These are phyloP conservation scores for Pythium aristosporum DNA, from an alignment of 352 stramenopile species.

Conservation along the genomic window DNA sequence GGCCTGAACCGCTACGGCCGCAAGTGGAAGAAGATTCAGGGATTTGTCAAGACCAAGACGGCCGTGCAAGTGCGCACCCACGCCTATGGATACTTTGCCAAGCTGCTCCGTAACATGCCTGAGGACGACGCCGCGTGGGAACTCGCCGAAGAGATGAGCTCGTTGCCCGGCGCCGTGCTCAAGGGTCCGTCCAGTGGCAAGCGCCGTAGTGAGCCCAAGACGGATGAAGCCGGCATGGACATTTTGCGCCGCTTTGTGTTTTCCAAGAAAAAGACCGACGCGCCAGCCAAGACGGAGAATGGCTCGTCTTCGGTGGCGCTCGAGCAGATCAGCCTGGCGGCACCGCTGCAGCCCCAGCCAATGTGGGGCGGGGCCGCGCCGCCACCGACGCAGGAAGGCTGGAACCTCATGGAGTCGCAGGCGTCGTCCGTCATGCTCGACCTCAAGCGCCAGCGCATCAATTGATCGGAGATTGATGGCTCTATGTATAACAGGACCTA, in stretches of 20 bases:
- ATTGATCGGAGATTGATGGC: conserved; percentile 28
- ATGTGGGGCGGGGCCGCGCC: conserved; percentile 11
- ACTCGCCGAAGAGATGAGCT: conserved; percentile 78
- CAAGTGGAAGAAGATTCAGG: conserved; percentile 90
- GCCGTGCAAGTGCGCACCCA: conserved; percentile 83
- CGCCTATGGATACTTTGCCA: conserved; percentile 88
- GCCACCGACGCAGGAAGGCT: conserved; percentile 15
- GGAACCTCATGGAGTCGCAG: conserved; percentile 35
- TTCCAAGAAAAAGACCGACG: conserved; percentile 54
- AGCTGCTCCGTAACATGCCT: conserved; percentile 83
- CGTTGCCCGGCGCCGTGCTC: conserved; percentile 63
- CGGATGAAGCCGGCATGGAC: conserved; percentile 81
- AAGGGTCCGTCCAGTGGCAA: conserved; percentile 78
- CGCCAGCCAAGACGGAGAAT: conserved; percentile 15
- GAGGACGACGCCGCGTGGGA: conserved; percentile 84
- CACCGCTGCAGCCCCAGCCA: conserved; percentile 7
- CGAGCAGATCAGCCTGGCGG: conserved; percentile 3
- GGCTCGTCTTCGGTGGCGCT: conserved; percentile 9
- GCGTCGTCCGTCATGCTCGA: conserved; percentile 39
- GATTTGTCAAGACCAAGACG: conserved; percentile 84
- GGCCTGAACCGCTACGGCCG: conserved; percentile 81
- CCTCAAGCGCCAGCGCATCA: conserved; percentile 39
- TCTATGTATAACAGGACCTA: no score
- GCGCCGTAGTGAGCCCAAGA: conserved; percentile 78
- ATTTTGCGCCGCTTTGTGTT: conserved; percentile 83